Base-by-base conservation (phyloP, 495 filamentous ascomycete genomes). In the Penicillium robsamsonii region DNA sequence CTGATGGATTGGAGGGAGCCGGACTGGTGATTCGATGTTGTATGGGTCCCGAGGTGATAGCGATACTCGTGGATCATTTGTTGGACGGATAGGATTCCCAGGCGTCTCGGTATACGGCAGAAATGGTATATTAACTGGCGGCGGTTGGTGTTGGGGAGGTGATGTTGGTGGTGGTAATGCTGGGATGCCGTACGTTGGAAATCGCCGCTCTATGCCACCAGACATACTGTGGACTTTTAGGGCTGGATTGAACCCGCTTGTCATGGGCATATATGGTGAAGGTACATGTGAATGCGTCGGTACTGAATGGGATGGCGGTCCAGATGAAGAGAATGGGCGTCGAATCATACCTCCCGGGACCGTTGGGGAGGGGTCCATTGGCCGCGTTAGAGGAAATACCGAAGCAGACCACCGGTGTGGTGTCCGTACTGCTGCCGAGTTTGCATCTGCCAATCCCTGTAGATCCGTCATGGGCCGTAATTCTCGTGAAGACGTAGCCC, bases 401-500 rank as follows among this genome's bases (percentile, higher is more conserved):
- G 66, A 66, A 9, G 68, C 62, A 7, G 73, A 68, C 75, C 74
- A 76, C 55, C 73, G 57, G 13, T 72, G 73, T 35, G 70, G 51
- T 2, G 58, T 56, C 44, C 67, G 57, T 42, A 67, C 48, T 10
- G 49, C 31, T 15, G 62, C 62, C n/a, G 62, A 50, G 40, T 44
- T 37, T 56, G 58, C 61, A 30, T 65, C 62, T 4, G 61, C 51
- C 13, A 68, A 56, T 49, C 59, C 57, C 13, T 76, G 74, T 3
- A 77, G 64, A 61, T 79, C 75, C 15, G 75, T 74, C 67, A 76
- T 70, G 6, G 75, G 75, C 29, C 75, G 67, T 18, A 79, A 59
- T 61, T 79, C 75, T 4, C 75, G 72, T 15, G 75, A 79, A 35
- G 72, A 72, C 0, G 74, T 76, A 17, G 68, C 65, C 24, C 73